Evolutionary conservation across 495 filamentous ascomycete genomes (phyloP).

Genomic region (Podospora pseudocomata): DNA sequence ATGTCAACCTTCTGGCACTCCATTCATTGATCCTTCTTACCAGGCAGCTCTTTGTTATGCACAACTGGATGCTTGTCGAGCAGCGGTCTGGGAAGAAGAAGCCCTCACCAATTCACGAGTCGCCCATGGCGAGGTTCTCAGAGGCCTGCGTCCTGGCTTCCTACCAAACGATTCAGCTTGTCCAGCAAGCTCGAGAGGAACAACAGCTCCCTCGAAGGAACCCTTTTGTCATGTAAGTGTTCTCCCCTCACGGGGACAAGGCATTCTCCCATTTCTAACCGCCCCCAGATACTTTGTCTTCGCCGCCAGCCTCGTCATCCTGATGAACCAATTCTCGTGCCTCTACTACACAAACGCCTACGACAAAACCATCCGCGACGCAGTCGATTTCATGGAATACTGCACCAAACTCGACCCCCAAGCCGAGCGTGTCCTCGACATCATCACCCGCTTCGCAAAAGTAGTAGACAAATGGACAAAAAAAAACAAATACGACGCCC

Average conservation of each 20-base stretch:
- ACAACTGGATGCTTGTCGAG: conserved; percentile 35
- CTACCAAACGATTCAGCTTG: conserved; percentile 60
- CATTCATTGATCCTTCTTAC: conserved; percentile 73
- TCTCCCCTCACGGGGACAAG: background rate
- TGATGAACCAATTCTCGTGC: conserved; percentile 65
- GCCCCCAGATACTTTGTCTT: conserved; percentile 62
- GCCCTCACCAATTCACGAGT: conserved; percentile 28
- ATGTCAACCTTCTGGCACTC: conserved; percentile 65
- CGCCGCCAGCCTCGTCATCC: conserved; percentile 63
- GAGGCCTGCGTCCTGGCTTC: conserved; percentile 69
- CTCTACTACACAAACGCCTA: conserved; percentile 57
- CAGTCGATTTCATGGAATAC: conserved; percentile 57
- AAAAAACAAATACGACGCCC: conserved; percentile 37
- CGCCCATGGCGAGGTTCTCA: conserved; percentile 59
- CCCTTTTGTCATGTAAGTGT: conserved; percentile 60
- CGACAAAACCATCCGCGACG: conserved; percentile 53
- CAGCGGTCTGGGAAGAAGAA: conserved; percentile 32
- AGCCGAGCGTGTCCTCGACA: conserved; percentile 60
- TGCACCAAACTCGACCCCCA: conserved; percentile 63
- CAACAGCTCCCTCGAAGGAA: conserved; percentile 63
- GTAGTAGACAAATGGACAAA: conserved; percentile 47
- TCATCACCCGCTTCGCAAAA: conserved; percentile 58
- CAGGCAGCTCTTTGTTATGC: conserved; percentile 63
- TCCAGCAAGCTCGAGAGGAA: conserved; percentile 55
- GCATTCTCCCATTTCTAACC: conserved; percentile 6